A percentile compares a stretch with the other conserved stretches of the same genome.
Conservation (phyloP, 202 grass and related monocot species). For the Saccharum hybrid region DNA sequence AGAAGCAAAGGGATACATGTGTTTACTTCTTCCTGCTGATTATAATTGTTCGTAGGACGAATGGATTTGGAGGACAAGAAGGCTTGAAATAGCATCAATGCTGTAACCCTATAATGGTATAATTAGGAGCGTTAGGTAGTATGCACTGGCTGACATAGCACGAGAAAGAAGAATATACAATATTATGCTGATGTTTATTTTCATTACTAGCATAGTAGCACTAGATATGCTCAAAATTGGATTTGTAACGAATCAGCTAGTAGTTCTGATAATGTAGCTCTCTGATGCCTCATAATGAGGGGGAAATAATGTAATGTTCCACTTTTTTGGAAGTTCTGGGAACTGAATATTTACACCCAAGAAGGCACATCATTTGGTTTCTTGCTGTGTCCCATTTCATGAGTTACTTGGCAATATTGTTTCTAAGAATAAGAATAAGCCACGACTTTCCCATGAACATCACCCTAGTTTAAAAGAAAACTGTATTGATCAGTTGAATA, state of each 20-base stretch:
- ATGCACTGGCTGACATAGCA: conserved; percentile 30
- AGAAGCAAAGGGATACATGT: background rate
- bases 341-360: background rate
- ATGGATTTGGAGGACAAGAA: conserved; percentile 20
- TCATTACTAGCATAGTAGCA: background rate
- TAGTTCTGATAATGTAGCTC: conserved; percentile 11
- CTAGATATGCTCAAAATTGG: conserved; percentile 12
- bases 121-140: conserved; percentile 1
- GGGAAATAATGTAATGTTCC: background rate
- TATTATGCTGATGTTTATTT: conserved; percentile 25
- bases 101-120: conserved; percentile 3
- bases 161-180: conserved; percentile 16
- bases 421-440: background rate
- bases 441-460: background rate
- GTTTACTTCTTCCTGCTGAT: conserved; percentile 23
- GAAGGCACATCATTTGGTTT: conserved; percentile 1
- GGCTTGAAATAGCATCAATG: conserved; percentile 32
- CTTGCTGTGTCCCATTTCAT: conserved; percentile 26
- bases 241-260: background rate
- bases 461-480: background rate
- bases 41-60: background rate
- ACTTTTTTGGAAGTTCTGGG: background rate
- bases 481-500: background rate
- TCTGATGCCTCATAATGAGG: background rate
- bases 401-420: background rate